These are phyloP conservation scores for Kondoa subrosea DNA, from an alignment of 768 basidiomycete species.

Conservation along the genomic window DNA sequence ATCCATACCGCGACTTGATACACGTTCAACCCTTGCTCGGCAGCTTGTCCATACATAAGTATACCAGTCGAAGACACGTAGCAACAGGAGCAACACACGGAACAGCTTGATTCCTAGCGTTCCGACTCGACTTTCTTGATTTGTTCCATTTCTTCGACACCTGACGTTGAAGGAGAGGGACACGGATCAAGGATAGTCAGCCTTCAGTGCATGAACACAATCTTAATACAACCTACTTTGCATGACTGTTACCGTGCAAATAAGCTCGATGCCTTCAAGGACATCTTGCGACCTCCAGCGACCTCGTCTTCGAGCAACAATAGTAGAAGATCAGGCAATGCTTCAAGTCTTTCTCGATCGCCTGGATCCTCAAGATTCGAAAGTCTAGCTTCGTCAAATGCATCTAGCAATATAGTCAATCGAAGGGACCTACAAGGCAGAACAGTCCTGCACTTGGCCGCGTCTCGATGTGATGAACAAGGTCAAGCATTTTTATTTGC, in stretches of 20 bases:
- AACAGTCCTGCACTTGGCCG: conserved; percentile 21
- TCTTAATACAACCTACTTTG: background rate
- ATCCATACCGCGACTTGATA: too few relatives aligned
- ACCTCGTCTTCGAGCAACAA: background rate
- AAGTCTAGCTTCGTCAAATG: background rate
- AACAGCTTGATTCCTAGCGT: too few relatives aligned
- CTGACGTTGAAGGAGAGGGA: too few relatives aligned
- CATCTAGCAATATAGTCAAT: conserved; percentile 7
- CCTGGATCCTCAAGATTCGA: background rate
- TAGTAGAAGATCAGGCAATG: background rate
- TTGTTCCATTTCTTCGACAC: too few relatives aligned
- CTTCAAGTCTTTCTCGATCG: conserved; percentile 1
- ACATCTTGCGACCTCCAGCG: background rate
- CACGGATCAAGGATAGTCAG: background rate
- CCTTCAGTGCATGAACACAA: conserved; percentile 3
- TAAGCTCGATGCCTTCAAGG: conserved; percentile 1
- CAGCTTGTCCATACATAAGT: too few relatives aligned
- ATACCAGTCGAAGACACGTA: too few relatives aligned
- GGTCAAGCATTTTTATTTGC: conserved; percentile 60
- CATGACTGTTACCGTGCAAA: background rate
- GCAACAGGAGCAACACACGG: too few relatives aligned
- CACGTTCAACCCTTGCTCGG: too few relatives aligned
- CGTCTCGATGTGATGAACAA: conserved; percentile 4
- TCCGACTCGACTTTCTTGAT: too few relatives aligned
- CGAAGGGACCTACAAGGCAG: conserved; percentile 14